Evolutionary conservation across 2,329 filamentous ascomycete genomes (phyloP).

Genomic region (Paraphaeosphaeria minitans): DNA sequence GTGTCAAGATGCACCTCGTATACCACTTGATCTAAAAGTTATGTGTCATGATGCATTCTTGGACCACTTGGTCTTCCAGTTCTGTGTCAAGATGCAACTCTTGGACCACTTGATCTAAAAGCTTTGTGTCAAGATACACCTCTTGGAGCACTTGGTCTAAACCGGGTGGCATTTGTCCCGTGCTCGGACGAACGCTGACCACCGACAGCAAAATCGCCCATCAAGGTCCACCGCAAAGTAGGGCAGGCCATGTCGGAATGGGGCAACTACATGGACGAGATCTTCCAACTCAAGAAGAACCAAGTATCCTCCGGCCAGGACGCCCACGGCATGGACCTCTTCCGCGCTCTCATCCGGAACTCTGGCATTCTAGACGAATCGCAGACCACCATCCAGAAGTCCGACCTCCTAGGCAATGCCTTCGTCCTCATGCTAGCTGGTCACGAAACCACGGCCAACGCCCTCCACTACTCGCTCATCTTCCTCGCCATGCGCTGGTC

Average conservation of each 20-base stretch:
- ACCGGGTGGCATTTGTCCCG: background rate
- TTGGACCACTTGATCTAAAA: too few species aligned
- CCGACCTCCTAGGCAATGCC: slow-evolving; percentile 74
- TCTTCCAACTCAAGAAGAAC: slow-evolving; percentile 66
- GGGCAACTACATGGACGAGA: slow-evolving; percentile 70
- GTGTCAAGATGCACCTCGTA: background rate
- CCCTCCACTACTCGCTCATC: slow-evolving; percentile 72
- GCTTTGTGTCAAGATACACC: background rate
- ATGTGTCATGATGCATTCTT: too few species aligned
- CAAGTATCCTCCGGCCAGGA: slow-evolving; percentile 46
- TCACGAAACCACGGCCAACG: slow-evolving; percentile 80
- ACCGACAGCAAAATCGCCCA: slow-evolving; percentile 36
- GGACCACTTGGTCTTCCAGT: background rate
- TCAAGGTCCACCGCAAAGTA: slow-evolving; percentile 58
- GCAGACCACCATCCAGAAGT: slow-evolving; percentile 39
- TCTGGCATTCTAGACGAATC: slow-evolving; percentile 41
- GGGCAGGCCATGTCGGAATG: slow-evolving; percentile 66
- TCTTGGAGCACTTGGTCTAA: background rate
- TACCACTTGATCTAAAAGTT: background rate
- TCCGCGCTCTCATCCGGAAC: slow-evolving; percentile 50
- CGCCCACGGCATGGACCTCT: slow-evolving; percentile 60
- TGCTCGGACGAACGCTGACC: background rate
- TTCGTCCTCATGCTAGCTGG: slow-evolving; percentile 70
- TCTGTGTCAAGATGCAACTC: background rate
- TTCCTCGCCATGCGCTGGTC: slow-evolving; percentile 69